phyloP scores from a whole-genome alignment of 2,329 filamentous ascomycete species.

The Bisporella sp. region DNA sequence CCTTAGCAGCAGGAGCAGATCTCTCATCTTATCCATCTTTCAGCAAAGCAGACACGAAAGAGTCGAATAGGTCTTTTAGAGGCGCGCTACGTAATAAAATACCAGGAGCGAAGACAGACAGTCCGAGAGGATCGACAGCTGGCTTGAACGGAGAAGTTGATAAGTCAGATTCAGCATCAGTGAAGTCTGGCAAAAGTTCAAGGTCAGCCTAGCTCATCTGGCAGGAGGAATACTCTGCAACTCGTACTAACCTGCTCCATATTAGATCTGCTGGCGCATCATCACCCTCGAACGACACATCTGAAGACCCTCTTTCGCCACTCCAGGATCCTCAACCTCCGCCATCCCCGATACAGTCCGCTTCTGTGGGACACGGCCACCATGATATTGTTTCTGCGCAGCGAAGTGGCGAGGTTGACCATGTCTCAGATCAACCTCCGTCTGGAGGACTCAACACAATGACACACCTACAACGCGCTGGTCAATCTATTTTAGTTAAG shows the following conservation, averaged over 20 bases:
- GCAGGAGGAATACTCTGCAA: no score
- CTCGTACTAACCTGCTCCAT: no score
- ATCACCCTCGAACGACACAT: constrained; percentile 21
- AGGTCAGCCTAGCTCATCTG: constrained; percentile 32
- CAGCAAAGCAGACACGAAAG: constrained; percentile 85
- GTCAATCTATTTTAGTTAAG: constrained; percentile 84
- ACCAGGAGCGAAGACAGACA: constrained; percentile 68
- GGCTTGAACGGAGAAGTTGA: constrained; percentile 54
- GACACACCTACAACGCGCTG: constrained; percentile 59
- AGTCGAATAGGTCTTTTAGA: constrained; percentile 80
- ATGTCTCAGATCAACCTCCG: constrained; percentile 86
- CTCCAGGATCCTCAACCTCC: constrained; percentile 53
- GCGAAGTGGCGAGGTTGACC: constrained; percentile 83
- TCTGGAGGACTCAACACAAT: constrained; percentile 54
- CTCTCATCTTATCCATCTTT: constrained; percentile 88
- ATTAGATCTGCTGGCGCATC: not conserved
- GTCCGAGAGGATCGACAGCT: constrained; percentile 69
- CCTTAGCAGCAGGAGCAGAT: constrained; percentile 20
- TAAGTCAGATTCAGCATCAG: constrained; percentile 67
- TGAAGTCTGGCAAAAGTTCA: constrained; percentile 61
- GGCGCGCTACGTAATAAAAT: constrained; percentile 79
- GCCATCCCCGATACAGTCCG: constrained; percentile 80
- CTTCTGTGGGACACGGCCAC: constrained; percentile 64
- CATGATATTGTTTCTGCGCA: constrained; percentile 77
- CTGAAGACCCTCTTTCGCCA: constrained; percentile 38